phyloP scores from a whole-genome alignment of 2,329 filamentous ascomycete genomes.

The Rutstroemia sydowiana region DNA sequence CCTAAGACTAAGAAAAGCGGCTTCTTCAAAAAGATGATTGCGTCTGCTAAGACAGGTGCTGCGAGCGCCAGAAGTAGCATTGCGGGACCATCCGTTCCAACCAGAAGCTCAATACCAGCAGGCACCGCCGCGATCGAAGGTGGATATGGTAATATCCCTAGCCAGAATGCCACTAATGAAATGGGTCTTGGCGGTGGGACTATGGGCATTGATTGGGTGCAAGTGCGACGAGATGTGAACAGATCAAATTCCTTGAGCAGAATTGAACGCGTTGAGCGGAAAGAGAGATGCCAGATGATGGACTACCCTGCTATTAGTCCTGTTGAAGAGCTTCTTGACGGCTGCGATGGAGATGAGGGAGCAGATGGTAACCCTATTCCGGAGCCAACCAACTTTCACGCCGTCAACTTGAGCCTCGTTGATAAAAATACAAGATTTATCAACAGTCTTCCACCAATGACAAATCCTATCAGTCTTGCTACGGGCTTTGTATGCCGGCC shows the following conservation, averaged over 20 bases:
- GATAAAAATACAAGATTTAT: conserved; percentile 96
- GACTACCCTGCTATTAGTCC: conserved; percentile 83
- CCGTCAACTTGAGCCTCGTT: conserved; percentile 75
- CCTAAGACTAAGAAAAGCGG: conserved; percentile 78
- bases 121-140: conserved; percentile 45
- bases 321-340: conserved; percentile 79
- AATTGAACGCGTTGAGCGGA: conserved; percentile 77
- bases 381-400: conserved; percentile 73
- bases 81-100: conserved; percentile 39
- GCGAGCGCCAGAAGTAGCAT: conserved; percentile 84
- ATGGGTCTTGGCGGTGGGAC: conserved; percentile 53
- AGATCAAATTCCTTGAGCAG: conserved; percentile 87
- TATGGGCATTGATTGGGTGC: conserved; percentile 78
- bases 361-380: conserved; percentile 76
- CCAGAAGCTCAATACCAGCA: conserved; percentile 19
- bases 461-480: conserved; percentile 73
- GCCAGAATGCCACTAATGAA: conserved; percentile 52
- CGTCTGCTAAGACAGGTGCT: conserved; percentile 88
- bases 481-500: conserved; percentile 91
- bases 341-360: conserved; percentile 82
- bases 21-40: conserved; percentile 93
- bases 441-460: conserved; percentile 71
- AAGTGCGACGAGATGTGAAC: conserved; percentile 91
- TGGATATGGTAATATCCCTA: conserved; percentile 34
- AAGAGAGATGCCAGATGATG: conserved; percentile 89